Evolutionary conservation across 2,329 filamentous ascomycete genomes (phyloP).

Genomic region (Fusarium neocosmosporiellum): DNA sequence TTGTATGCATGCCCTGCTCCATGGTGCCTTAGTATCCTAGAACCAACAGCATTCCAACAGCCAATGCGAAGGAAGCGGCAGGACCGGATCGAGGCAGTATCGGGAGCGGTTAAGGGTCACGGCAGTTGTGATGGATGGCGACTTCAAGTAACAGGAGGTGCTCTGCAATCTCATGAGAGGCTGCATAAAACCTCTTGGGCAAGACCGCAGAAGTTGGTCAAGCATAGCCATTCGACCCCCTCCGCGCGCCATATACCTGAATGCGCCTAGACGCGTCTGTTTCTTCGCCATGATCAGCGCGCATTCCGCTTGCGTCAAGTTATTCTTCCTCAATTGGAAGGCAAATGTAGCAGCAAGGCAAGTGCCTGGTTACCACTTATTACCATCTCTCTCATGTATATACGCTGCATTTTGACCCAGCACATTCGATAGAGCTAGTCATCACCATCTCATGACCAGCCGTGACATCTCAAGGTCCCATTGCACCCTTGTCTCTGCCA

Average conservation of each 20-base stretch:
- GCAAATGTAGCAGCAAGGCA: not conserved
- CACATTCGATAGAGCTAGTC: not conserved
- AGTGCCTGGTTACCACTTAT: not conserved
- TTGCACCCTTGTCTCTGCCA: not conserved
- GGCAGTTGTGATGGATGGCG: too few species aligned
- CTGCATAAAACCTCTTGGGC: too few species aligned
- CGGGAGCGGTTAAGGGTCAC: too few species aligned
- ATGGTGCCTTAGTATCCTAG: too few species aligned
- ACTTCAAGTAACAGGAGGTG: too few species aligned
- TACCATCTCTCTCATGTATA: not conserved
- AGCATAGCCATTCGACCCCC: not conserved
- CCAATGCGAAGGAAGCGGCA: too few species aligned
- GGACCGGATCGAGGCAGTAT: too few species aligned
- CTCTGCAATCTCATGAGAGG: too few species aligned
- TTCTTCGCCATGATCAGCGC: not conserved
- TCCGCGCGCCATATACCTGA: not conserved
- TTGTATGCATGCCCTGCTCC: too few species aligned
- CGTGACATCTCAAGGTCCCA: not conserved
- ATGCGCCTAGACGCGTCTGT: not conserved
- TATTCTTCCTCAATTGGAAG: not conserved
- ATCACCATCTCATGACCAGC: not conserved
- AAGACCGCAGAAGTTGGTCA: too few species aligned
- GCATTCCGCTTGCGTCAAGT: not conserved
- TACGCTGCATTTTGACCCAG: not conserved
- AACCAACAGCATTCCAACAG: too few species aligned